These are phyloP conservation scores for Russula sp. DNA, from an alignment of 768 basidiomycete genomes.

Conservation along the genomic window DNA sequence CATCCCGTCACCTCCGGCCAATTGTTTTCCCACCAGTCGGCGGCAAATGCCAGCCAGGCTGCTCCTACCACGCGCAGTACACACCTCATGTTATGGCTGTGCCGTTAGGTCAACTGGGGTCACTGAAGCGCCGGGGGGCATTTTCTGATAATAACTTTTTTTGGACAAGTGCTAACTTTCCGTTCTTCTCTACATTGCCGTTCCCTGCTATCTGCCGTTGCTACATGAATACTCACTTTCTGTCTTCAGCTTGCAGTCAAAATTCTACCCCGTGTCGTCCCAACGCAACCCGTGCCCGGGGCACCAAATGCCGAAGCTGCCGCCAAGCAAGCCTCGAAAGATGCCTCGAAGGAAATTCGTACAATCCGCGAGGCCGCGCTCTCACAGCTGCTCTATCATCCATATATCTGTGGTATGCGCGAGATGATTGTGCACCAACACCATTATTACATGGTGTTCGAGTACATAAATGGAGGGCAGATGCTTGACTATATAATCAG, in stretches of 20 bases:
- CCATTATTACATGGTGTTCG: conserved; percentile 99
- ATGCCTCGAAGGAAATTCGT: conserved; percentile 93
- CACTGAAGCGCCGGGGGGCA: not conserved
- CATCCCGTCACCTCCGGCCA: not conserved
- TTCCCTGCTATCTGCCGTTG: not conserved
- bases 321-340: conserved; percentile 78
- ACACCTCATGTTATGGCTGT: conserved; percentile 2
- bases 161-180: not conserved
- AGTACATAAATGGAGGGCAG: conserved; percentile 98
- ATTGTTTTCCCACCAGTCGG: not conserved
- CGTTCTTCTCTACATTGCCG: not conserved
- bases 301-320: conserved; percentile 49
- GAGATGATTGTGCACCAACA: conserved; percentile 97
- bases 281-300: conserved; percentile 45
- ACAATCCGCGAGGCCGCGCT: conserved; percentile 94
- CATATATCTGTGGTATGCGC: conserved; percentile 98
- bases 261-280: conserved; percentile 85
- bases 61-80: conserved; percentile 4
- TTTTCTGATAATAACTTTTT: not conserved
- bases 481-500: conserved; percentile 99
- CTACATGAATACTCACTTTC: not conserved
- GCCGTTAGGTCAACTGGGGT: conserved; percentile 6
- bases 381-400: conserved; percentile 93
- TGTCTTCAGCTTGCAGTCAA: conserved; percentile 85
- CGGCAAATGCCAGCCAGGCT: not conserved